These are phyloP conservation scores for Daedalea quercina DNA, from an alignment of 768 basidiomycete species.

Conservation along the genomic window DNA sequence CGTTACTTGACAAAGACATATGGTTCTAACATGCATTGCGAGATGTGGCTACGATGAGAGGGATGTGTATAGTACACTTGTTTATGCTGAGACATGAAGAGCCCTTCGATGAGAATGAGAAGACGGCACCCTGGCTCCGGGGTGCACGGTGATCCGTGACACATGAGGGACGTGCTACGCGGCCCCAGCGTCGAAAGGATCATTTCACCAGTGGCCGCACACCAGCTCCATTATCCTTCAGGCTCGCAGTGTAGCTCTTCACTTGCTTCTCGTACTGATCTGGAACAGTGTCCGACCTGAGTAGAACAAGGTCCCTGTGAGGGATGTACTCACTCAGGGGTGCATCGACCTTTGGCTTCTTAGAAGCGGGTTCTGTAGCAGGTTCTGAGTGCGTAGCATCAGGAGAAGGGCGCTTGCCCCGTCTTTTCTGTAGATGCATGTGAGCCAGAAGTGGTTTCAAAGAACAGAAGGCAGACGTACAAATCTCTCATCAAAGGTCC, in stretches of 20 bases:
- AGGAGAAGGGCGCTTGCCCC: constrained; percentile 50
- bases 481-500: constrained; percentile 53
- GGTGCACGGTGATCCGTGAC: too few relatives aligned
- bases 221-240: constrained; percentile 38
- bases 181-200: too few relatives aligned
- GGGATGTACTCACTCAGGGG: constrained; percentile 25
- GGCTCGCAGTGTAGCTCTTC: constrained; percentile 31
- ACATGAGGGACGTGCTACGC: too few relatives aligned
- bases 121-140: too few relatives aligned
- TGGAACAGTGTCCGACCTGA: constrained; percentile 8
- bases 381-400: constrained; percentile 28
- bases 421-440: constrained; percentile 36
- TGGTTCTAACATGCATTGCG: neutral
- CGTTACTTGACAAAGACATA: too few relatives aligned
- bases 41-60: too few relatives aligned
- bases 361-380: constrained; percentile 30
- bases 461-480: constrained; percentile 29
- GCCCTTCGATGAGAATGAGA: too few relatives aligned
- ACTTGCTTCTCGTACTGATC: constrained; percentile 38
- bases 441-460: neutral
- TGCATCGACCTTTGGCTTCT: constrained; percentile 32
- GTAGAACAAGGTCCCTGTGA: neutral
- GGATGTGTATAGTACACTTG: neutral
- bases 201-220: constrained; percentile 40
- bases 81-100: neutral